Percentiles rank a stretch among this genome's conserved stretches.
phyloP scores from a whole-genome alignment of 495 filamentous ascomycete species.

The Aspergillus saccharolyticus region DNA sequence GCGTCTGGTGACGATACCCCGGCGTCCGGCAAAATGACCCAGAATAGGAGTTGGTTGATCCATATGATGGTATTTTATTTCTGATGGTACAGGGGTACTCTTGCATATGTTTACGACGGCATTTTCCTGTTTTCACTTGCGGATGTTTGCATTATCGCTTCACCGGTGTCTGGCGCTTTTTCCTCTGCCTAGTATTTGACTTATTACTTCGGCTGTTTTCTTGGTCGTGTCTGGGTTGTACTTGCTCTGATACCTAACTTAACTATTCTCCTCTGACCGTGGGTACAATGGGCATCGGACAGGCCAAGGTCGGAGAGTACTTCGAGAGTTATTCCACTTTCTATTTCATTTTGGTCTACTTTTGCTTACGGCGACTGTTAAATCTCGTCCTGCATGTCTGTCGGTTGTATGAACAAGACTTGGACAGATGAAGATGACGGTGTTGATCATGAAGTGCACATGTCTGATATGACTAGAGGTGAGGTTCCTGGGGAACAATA shows the following conservation, averaged over 20 bases:
- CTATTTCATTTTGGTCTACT: slow-evolving; percentile 6
- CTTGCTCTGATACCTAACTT: slow-evolving; percentile 33
- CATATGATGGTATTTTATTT: slow-evolving; percentile 45
- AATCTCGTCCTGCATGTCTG: background rate
- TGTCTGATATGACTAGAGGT: background rate
- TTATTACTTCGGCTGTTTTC: slow-evolving; percentile 18
- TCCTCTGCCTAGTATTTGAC: slow-evolving; percentile 17
- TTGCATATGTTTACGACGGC: slow-evolving; percentile 48
- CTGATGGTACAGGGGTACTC: slow-evolving; percentile 38
- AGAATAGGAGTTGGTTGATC: slow-evolving; percentile 31
- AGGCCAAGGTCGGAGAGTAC: slow-evolving; percentile 19
- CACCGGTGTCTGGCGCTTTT: slow-evolving; percentile 38
- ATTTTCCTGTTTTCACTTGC: slow-evolving; percentile 36
- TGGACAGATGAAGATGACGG: background rate
- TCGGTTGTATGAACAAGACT: background rate
- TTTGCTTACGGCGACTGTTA: slow-evolving; percentile 22
- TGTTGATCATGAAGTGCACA: background rate
- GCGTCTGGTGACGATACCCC: slow-evolving; percentile 22
- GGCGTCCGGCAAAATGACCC: slow-evolving; percentile 14
- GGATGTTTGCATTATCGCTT: slow-evolving; percentile 34
- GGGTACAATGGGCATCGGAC: slow-evolving; percentile 31
- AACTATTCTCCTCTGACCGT: slow-evolving; percentile 20
- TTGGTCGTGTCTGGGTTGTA: slow-evolving; percentile 29
- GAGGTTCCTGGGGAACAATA: too few relatives aligned
- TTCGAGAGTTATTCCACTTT: slow-evolving; percentile 24